Base-by-base conservation (phyloP, 164 flowering plant genomes). In the Tetrastigma voinierianum region DNA sequence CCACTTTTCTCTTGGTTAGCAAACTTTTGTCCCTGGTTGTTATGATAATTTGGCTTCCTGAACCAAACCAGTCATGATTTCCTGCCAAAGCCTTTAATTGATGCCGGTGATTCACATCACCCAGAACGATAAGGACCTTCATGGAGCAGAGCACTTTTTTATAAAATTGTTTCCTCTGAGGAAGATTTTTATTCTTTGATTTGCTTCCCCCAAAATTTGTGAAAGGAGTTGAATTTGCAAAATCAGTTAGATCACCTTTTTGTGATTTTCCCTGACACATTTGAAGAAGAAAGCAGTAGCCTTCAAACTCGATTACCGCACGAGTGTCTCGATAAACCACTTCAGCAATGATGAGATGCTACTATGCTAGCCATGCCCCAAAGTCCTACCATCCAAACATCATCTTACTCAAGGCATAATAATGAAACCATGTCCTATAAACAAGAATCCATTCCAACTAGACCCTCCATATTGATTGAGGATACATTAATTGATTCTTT, bases 51-150 rank as follows among this genome's bases (percentile, higher is more conserved):
- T 15, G n/a, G 44, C 64, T 61, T 46, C 64, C 49, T 4, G 24
- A 10, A 19, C 51, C 9, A 17, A 61, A 46, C 64, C 64, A 61
- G 2, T 61, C 1, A 15, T n/a, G 64, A 19, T 15, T 20, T 19
- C 51, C n/a, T n/a, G n/a, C n/a, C n/a, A n/a, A 63, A 14, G 1
- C 44, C 19, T 1, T 21, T 4, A 68, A 24, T 51, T 68, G 49
- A 6, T 68, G 21, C n/a, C 16, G n/a, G 23, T 51, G 32, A 51
- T 25, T 46, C n/a, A n/a, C 3, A 69, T 25, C 57, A 69, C 62
- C 72, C 25, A 62, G 57, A 14, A 69, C 49, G 12, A 69, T 0
- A 8, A 62, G 67, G 46, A 62, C 56, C 13, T 24, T 69, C 18
- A 10, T 13, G 24, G 10, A 70, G 32, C n/a, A 47, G n/a, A n/a